Evolutionary conservation across 768 basidiomycete genomes (phyloP).

Genomic region (Boletus coccyginus): DNA sequence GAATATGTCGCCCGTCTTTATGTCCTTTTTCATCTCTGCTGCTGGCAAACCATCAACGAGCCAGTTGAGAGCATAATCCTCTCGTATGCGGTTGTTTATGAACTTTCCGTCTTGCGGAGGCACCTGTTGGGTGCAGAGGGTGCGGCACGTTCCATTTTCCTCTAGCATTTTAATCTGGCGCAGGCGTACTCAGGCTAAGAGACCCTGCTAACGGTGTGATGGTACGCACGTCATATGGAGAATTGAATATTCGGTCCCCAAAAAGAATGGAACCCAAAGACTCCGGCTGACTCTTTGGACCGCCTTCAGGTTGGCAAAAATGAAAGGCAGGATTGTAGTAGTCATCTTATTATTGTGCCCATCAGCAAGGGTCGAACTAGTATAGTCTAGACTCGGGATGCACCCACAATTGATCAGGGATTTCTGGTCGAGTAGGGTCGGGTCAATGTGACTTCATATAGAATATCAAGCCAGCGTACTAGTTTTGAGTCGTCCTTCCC

Average conservation of each 20-base stretch:
- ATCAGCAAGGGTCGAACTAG: conserved; percentile 2
- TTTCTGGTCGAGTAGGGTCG: conserved; percentile 50
- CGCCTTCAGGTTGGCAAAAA: conserved; percentile 80
- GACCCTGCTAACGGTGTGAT: not conserved
- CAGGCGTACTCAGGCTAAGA: conserved; percentile 6
- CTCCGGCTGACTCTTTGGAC: conserved; percentile 74
- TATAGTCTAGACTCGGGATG: not conserved
- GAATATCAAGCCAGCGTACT: conserved; percentile 41
- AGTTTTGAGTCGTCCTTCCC: conserved; percentile 68
- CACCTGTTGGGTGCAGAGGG: conserved; percentile 63
- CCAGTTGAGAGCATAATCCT: conserved; percentile 94
- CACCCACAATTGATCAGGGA: conserved; percentile 81
- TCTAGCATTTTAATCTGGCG: conserved; percentile 76
- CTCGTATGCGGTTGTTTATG: conserved; percentile 86
- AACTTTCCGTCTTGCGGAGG: conserved; percentile 76
- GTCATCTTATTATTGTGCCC: conserved; percentile 57
- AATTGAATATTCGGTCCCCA: conserved; percentile 91
- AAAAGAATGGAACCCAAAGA: conserved; percentile 93
- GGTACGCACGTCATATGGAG: conserved; percentile 76
- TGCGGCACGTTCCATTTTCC: conserved; percentile 71
- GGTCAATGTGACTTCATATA: conserved; percentile 4
- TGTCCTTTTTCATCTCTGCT: conserved; percentile 86
- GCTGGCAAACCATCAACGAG: conserved; percentile 92
- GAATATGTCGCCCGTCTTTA: conserved; percentile 78
- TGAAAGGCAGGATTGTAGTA: conserved; percentile 87